A percentile compares a stretch with the other conserved stretches of the same genome.
phyloP scores from a whole-genome alignment of 1,284 basidiomycete species.

The Leccinum brunneo-olivaceum region DNA sequence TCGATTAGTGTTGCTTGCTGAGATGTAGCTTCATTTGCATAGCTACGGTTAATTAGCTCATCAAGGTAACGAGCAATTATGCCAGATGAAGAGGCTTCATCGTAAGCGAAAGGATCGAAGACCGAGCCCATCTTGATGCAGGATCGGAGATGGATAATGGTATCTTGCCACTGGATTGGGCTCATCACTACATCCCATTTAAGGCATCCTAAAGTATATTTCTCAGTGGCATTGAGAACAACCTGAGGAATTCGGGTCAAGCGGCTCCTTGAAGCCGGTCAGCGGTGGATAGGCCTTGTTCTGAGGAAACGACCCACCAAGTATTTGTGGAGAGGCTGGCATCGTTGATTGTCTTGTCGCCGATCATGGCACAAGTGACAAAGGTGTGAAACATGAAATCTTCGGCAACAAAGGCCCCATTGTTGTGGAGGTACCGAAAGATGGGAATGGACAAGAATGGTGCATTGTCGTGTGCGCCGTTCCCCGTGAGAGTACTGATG shows the following conservation, averaged over 20 bases:
- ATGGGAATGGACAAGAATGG: conserved; percentile 27
- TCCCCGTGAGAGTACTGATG: conserved; percentile 31
- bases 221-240: conserved; percentile 29
- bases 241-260: conserved; percentile 25
- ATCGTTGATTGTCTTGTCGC: conserved; percentile 56
- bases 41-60: conserved; percentile 15
- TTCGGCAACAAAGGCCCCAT: conserved; percentile 25
- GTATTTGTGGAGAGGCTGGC: conserved; percentile 37
- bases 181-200: conserved; percentile 25
- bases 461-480: conserved; percentile 2
- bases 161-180: conserved; percentile 24
- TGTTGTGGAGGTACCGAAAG: conserved; percentile 26
- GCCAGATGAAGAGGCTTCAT: conserved; percentile 13
- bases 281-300: conserved; percentile 1
- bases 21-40: neutral
- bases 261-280: conserved; percentile 21
- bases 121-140: conserved; percentile 26
- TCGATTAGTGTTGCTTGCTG: neutral
- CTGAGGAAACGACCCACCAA: conserved; percentile 31
- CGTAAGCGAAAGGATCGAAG: conserved; percentile 25
- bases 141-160: conserved; percentile 20
- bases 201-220: conserved; percentile 24
- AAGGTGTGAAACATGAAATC: conserved; percentile 36
- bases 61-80: conserved; percentile 23
- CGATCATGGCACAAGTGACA: conserved; percentile 43